Evolutionary conservation across 2,329 filamentous ascomycete genomes (phyloP).

Genomic region (Fusarium albidum): DNA sequence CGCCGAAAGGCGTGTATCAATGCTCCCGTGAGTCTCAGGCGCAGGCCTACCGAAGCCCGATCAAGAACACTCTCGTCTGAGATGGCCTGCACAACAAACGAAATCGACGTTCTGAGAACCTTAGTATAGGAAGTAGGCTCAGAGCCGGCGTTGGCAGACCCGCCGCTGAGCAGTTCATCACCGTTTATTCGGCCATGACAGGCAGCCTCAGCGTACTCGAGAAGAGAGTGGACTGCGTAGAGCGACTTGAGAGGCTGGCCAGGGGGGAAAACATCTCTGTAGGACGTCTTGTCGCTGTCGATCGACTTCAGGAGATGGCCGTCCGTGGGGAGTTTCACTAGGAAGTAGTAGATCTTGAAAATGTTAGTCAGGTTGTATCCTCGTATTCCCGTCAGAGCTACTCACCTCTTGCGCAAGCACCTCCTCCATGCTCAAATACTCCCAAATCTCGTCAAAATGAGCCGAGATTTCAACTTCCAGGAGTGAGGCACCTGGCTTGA

Average conservation of each 20-base stretch:
- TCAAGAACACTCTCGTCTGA: conserved; percentile 63
- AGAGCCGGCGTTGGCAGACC: conserved; percentile 19
- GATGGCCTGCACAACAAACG: conserved; percentile 67
- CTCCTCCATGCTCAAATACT: conserved; percentile 78
- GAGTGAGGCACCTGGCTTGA: conserved; percentile 61
- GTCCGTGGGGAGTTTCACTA: conserved; percentile 74
- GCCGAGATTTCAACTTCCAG: conserved; percentile 82
- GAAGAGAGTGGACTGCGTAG: conserved; percentile 75
- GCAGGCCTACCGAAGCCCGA: conserved; percentile 36
- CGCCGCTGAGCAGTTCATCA: conserved; percentile 7
- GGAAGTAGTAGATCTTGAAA: conserved; percentile 71
- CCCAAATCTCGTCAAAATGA: conserved; percentile 86
- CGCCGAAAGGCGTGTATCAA: conserved; percentile 42
- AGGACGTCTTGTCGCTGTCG: conserved; percentile 59
- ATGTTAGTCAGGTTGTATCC: conserved; percentile 25
- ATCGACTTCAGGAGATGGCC: conserved; percentile 68
- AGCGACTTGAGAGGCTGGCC: conserved; percentile 76
- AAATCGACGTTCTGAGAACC: conserved; percentile 55
- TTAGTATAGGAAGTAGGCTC: conserved; percentile 42
- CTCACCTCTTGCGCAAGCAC: conserved; percentile 71
- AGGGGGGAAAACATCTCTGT: conserved; percentile 71
- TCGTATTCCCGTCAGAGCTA: neutral
- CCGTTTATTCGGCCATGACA: conserved; percentile 41
- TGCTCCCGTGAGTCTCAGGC: conserved; percentile 39
- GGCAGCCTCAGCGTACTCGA: conserved; percentile 63